Base-by-base conservation (phyloP, 768 basidiomycete genomes). In the Rhodocollybia butyracea region DNA sequence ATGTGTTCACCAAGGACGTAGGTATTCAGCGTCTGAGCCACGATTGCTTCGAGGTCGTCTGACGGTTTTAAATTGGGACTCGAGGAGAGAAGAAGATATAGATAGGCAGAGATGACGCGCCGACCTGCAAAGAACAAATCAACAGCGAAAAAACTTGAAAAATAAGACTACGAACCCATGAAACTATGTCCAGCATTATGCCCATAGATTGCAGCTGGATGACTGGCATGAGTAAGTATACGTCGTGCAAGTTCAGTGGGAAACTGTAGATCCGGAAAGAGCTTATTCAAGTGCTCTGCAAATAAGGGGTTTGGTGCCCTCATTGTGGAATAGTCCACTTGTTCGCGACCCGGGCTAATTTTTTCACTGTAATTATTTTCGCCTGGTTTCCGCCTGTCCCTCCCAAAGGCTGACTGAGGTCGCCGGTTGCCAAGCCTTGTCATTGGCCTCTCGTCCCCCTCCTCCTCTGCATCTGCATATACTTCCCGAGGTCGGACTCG, bases 201-300 rank as follows among this genome's bases (percentile, higher is more conserved):
- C 2, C 91, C 88, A 42, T 78, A 63, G 50, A 77, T 68, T 27
- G 89, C 86, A 53, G 81, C 74, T 45, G 75, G 80, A 69, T 90
- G 91, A 69, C 88, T 90, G 6, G 77, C 76, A 65, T 94, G 91
- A 2, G 91, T 94, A 59, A 93, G 72, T 58, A 90, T 77, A 56
- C 91, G 82, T 59, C 77, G 76, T 7, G 89, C 86, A 43, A 91
- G 74, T 59, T 88, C 86, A 4, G 76, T 74, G 12, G 88, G 82
- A 67, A 94, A 93, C 46, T 80, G 71, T 46, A 93, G 73, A 13
- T 85, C 80, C 3, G 79, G 69, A 60, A 90, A 91, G 51, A 88
- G 71, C 31, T 75, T 71, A 61, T 83, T 76, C 34, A 90, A 74
- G 66, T 92, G 86, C 31, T 78, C 71, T 26, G 77, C 67, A 39